These are phyloP conservation scores for Exophiala alcalophila DNA, from an alignment of 2,329 filamentous ascomycete species.

Conservation along the genomic window DNA sequence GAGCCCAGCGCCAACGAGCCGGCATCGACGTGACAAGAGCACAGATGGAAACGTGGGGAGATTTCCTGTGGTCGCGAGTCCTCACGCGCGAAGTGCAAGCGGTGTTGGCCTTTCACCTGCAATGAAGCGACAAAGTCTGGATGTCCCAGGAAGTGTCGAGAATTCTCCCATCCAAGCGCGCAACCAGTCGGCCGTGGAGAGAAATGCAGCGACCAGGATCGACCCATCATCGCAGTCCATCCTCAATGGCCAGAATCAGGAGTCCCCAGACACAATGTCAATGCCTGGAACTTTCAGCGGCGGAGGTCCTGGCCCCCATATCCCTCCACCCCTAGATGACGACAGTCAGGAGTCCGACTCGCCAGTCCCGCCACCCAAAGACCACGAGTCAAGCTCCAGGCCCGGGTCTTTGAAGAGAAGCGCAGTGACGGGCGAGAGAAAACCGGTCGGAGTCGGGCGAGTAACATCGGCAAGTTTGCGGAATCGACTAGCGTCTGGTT, in stretches of 20 bases:
- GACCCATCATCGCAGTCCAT: constrained; percentile 1
- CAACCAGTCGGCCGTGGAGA: constrained; percentile 23
- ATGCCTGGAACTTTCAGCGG: constrained; percentile 31
- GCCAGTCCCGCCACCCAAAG: constrained; percentile 21
- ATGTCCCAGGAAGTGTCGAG: constrained; percentile 67
- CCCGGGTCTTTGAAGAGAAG: constrained; percentile 60
- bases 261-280: constrained; percentile 43
- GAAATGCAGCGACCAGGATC: constrained; percentile 25
- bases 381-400: constrained; percentile 43
- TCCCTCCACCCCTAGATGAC: constrained; percentile 36
- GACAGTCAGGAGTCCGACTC: constrained; percentile 23
- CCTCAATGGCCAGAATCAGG: constrained; percentile 13
- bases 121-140: constrained; percentile 66
- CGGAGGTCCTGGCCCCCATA: constrained; percentile 32
- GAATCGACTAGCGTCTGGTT: constrained; percentile 30
- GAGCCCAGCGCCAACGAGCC: constrained; percentile 57
- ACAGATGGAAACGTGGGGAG: constrained; percentile 53
- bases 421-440: constrained; percentile 42
- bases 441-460: constrained; percentile 30
- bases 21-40: constrained; percentile 77
- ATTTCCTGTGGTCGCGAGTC: constrained; percentile 75
- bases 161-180: constrained; percentile 42
- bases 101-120: constrained; percentile 46
- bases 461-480: constrained; percentile 38
- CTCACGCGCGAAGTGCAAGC: constrained; percentile 50